Conservation (phyloP, 2,329 filamentous ascomycete species). For the Neoscytalidium dimidiatum region DNA sequence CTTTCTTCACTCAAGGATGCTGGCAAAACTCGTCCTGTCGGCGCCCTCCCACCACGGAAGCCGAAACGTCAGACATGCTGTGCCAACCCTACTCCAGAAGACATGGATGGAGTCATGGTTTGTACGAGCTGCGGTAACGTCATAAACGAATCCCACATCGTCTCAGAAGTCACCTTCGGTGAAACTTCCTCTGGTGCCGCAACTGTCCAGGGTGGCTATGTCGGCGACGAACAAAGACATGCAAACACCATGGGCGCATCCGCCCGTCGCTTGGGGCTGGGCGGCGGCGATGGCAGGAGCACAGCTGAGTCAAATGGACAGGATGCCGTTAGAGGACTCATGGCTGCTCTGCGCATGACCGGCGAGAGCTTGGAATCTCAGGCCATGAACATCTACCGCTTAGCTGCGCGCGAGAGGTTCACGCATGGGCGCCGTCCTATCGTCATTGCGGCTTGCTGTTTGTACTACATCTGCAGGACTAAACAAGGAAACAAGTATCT, state of each 20-base stretch:
- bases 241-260: conserved; percentile 61
- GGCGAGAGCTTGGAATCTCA: conserved; percentile 37
- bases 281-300: conserved; percentile 58
- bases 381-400: conserved; percentile 45
- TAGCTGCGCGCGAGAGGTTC: conserved; percentile 62
- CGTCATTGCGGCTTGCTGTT: conserved; percentile 78
- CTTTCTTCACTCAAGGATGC: conserved; percentile 30
- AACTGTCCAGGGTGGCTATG: conserved; percentile 85
- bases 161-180: conserved; percentile 88
- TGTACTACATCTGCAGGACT: conserved; percentile 83
- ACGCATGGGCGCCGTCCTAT: conserved; percentile 72
- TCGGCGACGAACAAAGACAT: conserved; percentile 82
- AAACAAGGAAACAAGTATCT: conserved; percentile 80
- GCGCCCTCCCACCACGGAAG: conserved; percentile 8
- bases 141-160: conserved; percentile 83
- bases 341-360: conserved; percentile 39
- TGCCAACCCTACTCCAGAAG: conserved; percentile 28
- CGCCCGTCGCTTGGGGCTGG: conserved; percentile 32
- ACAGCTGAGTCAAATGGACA: conserved; percentile 63
- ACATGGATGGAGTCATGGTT: conserved; percentile 48
- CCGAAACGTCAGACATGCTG: conserved; percentile 31
- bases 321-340: conserved; percentile 42
- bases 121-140: conserved; percentile 86
- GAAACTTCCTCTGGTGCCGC: conserved; percentile 84
- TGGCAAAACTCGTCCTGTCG: conserved; percentile 22